Conservation (phyloP, 108 stramenopile species). For the Nannochloropsis salina region DNA sequence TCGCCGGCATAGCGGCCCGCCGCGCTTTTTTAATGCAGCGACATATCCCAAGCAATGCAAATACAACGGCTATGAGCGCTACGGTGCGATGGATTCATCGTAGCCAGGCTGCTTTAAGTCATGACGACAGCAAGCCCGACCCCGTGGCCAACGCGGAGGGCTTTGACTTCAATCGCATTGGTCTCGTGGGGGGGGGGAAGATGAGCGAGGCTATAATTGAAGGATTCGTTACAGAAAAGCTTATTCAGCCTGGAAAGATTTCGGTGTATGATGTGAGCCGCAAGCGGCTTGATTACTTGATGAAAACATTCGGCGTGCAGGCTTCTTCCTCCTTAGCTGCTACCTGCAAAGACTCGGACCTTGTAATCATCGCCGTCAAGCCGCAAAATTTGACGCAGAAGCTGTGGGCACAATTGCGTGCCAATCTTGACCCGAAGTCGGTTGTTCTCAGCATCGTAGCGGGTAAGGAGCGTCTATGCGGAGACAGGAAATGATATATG, state of each 20-base stretch:
- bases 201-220: constrained; percentile 85
- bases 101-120: constrained; percentile 10
- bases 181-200: constrained; percentile 81
- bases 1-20: background rate
- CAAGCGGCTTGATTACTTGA: constrained; percentile 28
- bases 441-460: constrained; percentile 45
- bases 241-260: constrained; percentile 18
- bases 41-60: background rate
- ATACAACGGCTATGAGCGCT: background rate
- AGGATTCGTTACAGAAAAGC: constrained; percentile 56
- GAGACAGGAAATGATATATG: too few relatives aligned
- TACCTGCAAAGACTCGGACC: constrained; percentile 59
- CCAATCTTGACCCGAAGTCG: background rate
- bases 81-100: constrained; percentile 4
- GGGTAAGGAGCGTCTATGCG: background rate
- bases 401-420: background rate
- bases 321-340: background rate
- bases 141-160: background rate
- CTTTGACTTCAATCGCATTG: background rate
- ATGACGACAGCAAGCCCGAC: background rate
- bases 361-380: constrained; percentile 77
- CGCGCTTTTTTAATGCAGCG: background rate
- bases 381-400: constrained; percentile 66
- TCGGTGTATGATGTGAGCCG: constrained; percentile 24
- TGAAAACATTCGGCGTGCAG: constrained; percentile 34